Evolutionary conservation across 2,329 filamentous ascomycete genomes (phyloP).

Genomic region (Madurella fahalii): DNA sequence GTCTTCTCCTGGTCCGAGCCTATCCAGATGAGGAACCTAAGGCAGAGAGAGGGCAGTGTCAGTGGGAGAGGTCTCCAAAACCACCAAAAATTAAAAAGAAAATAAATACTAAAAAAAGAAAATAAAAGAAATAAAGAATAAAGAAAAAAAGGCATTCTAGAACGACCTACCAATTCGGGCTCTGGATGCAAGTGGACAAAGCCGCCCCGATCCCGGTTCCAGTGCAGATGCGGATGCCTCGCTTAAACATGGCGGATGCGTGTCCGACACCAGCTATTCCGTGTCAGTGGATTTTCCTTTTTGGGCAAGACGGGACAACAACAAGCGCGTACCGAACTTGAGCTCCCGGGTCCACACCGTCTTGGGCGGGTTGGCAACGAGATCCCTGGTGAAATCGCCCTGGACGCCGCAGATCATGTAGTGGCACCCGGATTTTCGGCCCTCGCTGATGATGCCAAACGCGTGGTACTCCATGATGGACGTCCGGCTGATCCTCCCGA

Average conservation of each 20-base stretch:
- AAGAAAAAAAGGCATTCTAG: background rate
- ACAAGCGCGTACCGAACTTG: constrained; percentile 34
- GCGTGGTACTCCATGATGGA: constrained; percentile 43
- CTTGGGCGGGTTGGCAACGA: constrained; percentile 38
- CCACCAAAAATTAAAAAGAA: no score
- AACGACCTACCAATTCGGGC: constrained; percentile 32
- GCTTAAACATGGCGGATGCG: constrained; percentile 41
- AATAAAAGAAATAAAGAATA: no score
- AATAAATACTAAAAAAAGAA: no score
- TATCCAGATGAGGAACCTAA: constrained; percentile 41
- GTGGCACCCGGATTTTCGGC: constrained; percentile 33
- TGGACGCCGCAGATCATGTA: constrained; percentile 43
- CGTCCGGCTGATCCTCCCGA: constrained; percentile 39
- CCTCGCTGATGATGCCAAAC: constrained; percentile 41
- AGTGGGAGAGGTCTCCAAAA: background rate
- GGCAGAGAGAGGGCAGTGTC: background rate
- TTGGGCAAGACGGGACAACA: background rate
- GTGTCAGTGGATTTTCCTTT: constrained; percentile 9
- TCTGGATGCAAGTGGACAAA: constrained; percentile 40
- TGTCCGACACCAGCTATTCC: constrained; percentile 38
- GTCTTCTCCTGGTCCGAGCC: constrained; percentile 40
- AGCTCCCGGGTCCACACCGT: constrained; percentile 39
- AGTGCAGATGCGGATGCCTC: constrained; percentile 39
- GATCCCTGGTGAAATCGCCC: constrained; percentile 38
- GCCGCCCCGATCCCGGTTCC: constrained; percentile 40